These are phyloP conservation scores for Pelargonium australe DNA, from an alignment of 441 rosid genomes.

Conservation along the genomic window DNA sequence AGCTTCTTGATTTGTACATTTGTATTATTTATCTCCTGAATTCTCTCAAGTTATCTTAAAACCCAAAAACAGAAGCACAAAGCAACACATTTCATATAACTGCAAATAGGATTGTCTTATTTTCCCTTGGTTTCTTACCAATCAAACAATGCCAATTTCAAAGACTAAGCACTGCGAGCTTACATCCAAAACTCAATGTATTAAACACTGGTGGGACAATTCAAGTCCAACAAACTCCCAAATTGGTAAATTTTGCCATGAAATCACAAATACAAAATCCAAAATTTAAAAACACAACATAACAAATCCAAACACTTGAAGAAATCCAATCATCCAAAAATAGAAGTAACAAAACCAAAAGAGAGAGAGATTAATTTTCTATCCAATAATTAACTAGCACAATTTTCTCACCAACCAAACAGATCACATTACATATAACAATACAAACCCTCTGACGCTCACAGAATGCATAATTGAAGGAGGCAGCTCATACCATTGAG, in stretches of 20 bases:
- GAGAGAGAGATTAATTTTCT: too few relatives aligned
- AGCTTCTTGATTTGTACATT: too few relatives aligned
- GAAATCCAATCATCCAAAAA: neutral
- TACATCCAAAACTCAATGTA: neutral
- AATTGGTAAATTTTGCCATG: too few relatives aligned
- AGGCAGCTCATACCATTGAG: constrained; percentile 15
- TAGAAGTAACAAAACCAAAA: neutral
- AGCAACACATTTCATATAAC: neutral
- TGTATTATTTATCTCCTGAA: neutral
- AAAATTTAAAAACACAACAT: neutral
- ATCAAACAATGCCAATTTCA: neutral
- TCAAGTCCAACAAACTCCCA: too few relatives aligned
- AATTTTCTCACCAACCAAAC: neutral
- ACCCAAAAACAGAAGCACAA: neutral
- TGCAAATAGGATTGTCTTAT: too few relatives aligned
- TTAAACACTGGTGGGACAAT: neutral
- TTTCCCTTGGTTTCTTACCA: neutral
- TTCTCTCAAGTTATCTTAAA: neutral
- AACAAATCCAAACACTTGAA: neutral
- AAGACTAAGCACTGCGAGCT: neutral
- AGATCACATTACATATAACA: neutral
- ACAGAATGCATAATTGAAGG: neutral
- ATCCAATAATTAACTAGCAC: too few relatives aligned
- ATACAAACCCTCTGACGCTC: neutral
- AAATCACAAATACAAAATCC: neutral